Base-by-base conservation (phyloP, 441 rosid species). In the Populus hybrid region DNA sequence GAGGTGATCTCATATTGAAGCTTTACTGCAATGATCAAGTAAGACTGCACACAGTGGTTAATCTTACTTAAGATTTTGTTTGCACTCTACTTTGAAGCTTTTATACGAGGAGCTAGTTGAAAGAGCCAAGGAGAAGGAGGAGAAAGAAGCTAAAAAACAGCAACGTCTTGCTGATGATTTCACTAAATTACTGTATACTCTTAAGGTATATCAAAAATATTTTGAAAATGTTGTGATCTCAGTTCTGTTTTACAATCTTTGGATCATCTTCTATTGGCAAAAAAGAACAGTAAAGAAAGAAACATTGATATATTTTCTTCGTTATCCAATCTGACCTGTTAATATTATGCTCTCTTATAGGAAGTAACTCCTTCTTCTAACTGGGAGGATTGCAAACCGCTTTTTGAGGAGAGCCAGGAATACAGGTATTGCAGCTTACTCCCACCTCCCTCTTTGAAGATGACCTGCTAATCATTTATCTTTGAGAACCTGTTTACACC, bases 111-210 rank as follows among this genome's bases (percentile, higher is more conserved):
- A 97, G 74, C 79, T 94, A 77, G 82, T 91, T 57, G 98, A 92
- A 84, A 90, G 97, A 83, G 90, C 88, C 36, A 93, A 88, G 90
- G 98, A 96, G 85, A 96, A 97, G 85, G 98, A 97, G 81, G 98
- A 89, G 85, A 97, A 93, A 86, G 99, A 94, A 85, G 95, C 94
- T 69, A 93, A 91, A 87, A 94, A 90, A 86, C 91, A 90, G 70
- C 98, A 92, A 82, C 95, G 94, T 71, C 85, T 92, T 79, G 93
- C 90, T 19, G 98, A 97, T 88, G 98, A 97, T 78, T 91, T 94
- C 84, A 84, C 91, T 8, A 83, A 85, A 69, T 82, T 94, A 34
- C 81, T 97, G 76, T 87, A 80, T 77, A 77, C 95, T 16, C 81
- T 78, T 50, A 97, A 97, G 97, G 99, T 94, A 83, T 78, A 71